phyloP scores from a whole-genome alignment of 257 asterid species.

The Nicotiana tabacum region DNA sequence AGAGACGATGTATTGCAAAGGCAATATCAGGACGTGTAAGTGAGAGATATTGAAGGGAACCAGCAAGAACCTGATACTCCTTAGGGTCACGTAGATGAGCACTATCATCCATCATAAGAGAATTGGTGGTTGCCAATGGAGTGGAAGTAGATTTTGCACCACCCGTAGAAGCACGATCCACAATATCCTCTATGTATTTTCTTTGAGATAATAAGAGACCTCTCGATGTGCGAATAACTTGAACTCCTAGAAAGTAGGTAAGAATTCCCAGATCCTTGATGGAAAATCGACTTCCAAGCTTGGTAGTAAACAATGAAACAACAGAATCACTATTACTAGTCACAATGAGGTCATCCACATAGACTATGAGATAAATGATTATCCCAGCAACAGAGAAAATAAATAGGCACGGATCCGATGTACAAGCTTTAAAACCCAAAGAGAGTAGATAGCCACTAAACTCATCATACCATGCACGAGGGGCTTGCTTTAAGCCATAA shows the following conservation, averaged over 20 bases:
- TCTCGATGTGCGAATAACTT: too few relatives aligned
- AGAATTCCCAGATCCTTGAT: too few relatives aligned
- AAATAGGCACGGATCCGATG: background rate
- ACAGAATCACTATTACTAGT: background rate
- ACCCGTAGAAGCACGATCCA: background rate
- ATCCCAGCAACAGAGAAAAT: background rate
- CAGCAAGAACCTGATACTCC: background rate
- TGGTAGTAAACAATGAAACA: background rate
- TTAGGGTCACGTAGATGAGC: too few relatives aligned
- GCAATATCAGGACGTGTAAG: background rate
- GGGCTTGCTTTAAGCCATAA: background rate
- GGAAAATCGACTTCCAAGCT: background rate
- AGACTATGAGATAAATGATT: background rate
- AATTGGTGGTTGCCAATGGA: background rate
- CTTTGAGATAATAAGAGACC: background rate
- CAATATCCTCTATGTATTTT: background rate
- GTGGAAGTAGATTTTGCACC: background rate
- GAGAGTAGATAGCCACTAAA: background rate
- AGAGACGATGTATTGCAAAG: background rate
- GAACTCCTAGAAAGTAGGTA: too few relatives aligned
- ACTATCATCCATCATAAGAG: background rate
- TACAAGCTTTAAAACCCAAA: background rate
- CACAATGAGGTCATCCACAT: background rate
- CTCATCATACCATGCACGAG: background rate
- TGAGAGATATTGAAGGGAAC: background rate